Evolutionary conservation across 352 stramenopile species (phyloP), one percentile per base, ranked within the genome.

Genomic region (Pythium coloratum): DNA sequence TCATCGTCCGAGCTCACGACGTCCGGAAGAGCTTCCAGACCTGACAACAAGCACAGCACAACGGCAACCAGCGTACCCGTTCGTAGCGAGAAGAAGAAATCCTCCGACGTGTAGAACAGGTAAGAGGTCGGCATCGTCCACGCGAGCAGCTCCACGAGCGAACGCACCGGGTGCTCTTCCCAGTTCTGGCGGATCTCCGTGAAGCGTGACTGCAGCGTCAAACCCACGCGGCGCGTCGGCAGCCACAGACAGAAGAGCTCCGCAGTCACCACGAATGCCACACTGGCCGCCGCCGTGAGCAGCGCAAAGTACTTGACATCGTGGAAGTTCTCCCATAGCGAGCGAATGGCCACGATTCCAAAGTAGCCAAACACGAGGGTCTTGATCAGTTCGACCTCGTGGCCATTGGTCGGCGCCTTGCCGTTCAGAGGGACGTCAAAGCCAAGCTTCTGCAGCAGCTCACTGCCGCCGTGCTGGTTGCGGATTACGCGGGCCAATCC

Each of bases 171-270:
- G 42, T 91, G 75, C 1, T 86, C 68, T n/a, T 72, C 55, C 86
- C 86, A 94, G 68, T 92, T 91, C 32, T 75, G 57, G 26, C 34
- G 49, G 18, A 88, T 75, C 38, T 81, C 69, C 2, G 84, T 92
- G 64, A 89, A 92, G 24, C 84, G 81, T 32, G 81, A 91, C 70
- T 94, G 86, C 34, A 92, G 65, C 54, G 81, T 94, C 36, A 92
- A 64, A 4, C 86, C 84, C 26, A 91, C 64, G 34, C 80, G 84
- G 51, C 86, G 80, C 5, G 86, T 92, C 0, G 86, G 86, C 36
- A 92, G 69, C 86, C 82, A 94, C 0, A 94, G 76, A 34, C 82
- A 92, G 63, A 79, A 92, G 49, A 92, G 88, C 73, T 94, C 84
- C 42, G 81, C 86, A 2, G 75, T 91, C 36, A 89, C 66, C 8